Conservation (phyloP, 2,329 filamentous ascomycete species). For the Knufia petricola region DNA sequence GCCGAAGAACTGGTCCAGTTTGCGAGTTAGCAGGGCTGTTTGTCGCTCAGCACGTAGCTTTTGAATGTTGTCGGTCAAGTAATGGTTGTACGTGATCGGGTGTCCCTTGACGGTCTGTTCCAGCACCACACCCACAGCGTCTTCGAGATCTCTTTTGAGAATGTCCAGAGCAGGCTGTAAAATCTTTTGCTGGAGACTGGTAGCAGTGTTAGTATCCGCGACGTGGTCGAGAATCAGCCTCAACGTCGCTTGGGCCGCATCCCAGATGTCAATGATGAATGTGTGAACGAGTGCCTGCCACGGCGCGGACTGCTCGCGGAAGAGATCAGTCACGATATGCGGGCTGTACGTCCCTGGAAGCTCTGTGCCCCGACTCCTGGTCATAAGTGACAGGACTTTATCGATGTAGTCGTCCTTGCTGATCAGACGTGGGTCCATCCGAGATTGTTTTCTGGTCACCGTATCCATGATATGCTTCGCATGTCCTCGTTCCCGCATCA, state of each 20-base stretch:
- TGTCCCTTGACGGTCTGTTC: slow-evolving; percentile 33
- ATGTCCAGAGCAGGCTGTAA: not conserved
- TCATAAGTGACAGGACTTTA: slow-evolving; percentile 17
- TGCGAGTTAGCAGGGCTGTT: not conserved
- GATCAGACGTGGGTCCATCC: not conserved
- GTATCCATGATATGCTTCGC: too few species aligned
- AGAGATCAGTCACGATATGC: slow-evolving; percentile 27
- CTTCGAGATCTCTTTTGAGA: slow-evolving; percentile 20
- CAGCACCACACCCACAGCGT: slow-evolving; percentile 34
- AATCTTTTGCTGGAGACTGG: not conserved
- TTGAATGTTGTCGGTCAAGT: slow-evolving; percentile 29
- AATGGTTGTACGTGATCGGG: slow-evolving; percentile 31
- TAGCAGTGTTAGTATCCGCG: too few species aligned
- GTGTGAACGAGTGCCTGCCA: slow-evolving; percentile 27
- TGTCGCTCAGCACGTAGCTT: slow-evolving; percentile 15
- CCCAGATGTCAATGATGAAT: too few species aligned
- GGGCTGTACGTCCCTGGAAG: slow-evolving; percentile 29
- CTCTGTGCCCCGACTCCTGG: slow-evolving; percentile 26
- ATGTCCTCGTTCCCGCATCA: not conserved
- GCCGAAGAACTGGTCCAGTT: slow-evolving; percentile 5
- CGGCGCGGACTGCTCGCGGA: slow-evolving; percentile 28
- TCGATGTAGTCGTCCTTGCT: not conserved
- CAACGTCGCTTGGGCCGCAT: slow-evolving; percentile 6
- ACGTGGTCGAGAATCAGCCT: too few species aligned
- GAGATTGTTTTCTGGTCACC: not conserved